phyloP scores from a whole-genome alignment of 139 green algal genomes.

The Zygnema circumcarinatum region DNA sequence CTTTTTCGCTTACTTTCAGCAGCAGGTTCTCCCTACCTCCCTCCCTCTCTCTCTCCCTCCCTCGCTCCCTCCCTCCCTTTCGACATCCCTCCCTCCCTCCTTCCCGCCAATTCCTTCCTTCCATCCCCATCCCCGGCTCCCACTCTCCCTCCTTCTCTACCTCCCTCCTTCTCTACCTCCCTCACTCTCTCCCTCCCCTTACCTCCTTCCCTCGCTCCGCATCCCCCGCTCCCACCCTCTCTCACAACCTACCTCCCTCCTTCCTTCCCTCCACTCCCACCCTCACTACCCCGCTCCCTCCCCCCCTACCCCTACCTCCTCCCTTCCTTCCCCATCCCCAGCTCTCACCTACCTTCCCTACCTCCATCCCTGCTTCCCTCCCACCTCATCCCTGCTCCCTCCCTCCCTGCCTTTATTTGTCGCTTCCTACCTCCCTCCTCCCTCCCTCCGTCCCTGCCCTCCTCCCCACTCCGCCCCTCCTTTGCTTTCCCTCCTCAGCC shows the following conservation, averaged over 20 bases:
- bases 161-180: not conserved
- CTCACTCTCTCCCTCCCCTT: not conserved
- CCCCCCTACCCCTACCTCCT: not conserved
- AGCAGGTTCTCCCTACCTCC: not conserved
- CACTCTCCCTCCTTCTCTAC: not conserved
- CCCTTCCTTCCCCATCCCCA: not conserved
- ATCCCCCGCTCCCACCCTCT: not conserved
- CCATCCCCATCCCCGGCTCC: not conserved
- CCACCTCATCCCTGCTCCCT: not conserved
- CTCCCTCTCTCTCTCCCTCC: not conserved
- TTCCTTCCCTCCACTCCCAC: not conserved
- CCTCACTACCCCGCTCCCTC: not conserved
- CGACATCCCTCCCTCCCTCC: no score
- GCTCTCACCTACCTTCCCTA: not conserved
- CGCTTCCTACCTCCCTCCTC: not conserved
- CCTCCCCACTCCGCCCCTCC: not conserved
- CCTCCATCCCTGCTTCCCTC: not conserved
- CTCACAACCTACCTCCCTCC: not conserved
- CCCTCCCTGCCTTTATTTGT: not conserved
- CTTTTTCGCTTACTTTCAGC: slow-evolving; percentile 61
- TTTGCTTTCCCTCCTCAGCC: not conserved
- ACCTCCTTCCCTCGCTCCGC: not conserved
- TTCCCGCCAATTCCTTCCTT: not conserved
- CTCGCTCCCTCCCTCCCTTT: not conserved
- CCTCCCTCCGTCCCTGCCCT: not conserved